Evolutionary conservation across 306 rosid species (phyloP), one percentile per base, ranked within the genome.

Genomic region (Pachyrhizus erosus): DNA sequence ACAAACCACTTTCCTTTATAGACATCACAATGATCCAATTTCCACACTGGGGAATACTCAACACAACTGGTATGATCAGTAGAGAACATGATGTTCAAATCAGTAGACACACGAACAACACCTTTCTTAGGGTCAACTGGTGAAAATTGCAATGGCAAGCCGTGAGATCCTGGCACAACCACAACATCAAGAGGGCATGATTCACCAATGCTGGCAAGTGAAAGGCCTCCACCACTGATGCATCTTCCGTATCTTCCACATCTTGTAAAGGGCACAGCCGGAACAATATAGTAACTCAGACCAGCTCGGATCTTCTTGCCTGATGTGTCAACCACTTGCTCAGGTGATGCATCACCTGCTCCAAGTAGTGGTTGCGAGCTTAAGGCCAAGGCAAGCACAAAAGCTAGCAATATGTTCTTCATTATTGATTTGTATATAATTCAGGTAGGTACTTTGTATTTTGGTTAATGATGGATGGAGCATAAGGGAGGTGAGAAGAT

Each of bases 61-160:
- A 23, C 40, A 68, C 90, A 85, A 37, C 8, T 69, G 0, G 64
- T 46, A 1, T 1, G 10, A 0, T 1, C 8, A 0, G 79, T 66
- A 2, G 86, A 54, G 79, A 86, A 89, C 18, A 26, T 68, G 24
- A 91, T 73, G 88, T 89, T 91, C 10, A 82, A 74, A 79, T 89
- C 92, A 2, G 90, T 86, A 5, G 86, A 75, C 0, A 75, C 61
- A 0, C 64, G 82, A 52, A 89, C 74, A 9, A 83, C 84, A 0
- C 88, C 83, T 31, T 89, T 78, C 46, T 31, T 89, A 0, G 27
- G 3, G 1, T 86, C 54, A 29, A 76, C 29, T 0, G 92, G 91
- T 5, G 77, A 42, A 7, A 91, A 83, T 7, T 37, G 18, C 46
- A 88, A 6, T 1, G 91, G 82, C 3, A 80, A 37, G 20, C 89